phyloP scores from a whole-genome alignment of 176 grass and related monocot genomes.

The Otatea glauca region DNA sequence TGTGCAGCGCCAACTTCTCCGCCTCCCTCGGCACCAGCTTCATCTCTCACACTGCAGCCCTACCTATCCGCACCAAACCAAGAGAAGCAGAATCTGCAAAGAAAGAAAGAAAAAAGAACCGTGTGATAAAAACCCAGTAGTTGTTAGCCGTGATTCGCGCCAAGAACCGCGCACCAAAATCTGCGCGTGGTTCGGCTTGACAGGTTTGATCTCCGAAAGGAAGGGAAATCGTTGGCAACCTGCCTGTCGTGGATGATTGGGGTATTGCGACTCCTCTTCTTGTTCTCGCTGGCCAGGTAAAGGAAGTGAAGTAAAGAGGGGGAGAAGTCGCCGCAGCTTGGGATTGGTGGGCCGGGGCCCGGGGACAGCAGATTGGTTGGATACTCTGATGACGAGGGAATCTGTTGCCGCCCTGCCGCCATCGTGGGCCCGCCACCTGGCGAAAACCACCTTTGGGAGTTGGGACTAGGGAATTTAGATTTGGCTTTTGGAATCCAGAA shows the following conservation, averaged over 20 bases:
- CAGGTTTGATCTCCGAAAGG: neutral
- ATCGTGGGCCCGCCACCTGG: too few relatives aligned
- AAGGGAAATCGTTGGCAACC: neutral
- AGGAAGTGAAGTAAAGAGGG: neutral
- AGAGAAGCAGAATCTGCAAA: neutral
- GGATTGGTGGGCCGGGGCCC: neutral
- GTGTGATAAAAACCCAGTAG: neutral
- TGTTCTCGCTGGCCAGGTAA: neutral
- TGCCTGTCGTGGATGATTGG: neutral
- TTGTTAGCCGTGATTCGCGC: neutral
- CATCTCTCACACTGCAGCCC: constrained; percentile 45
- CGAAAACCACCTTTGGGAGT: too few relatives aligned
- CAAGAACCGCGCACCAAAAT: neutral
- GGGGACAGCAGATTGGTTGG: neutral
- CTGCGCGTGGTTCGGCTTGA: neutral
- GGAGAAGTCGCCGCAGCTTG: neutral
- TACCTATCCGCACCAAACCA: too few relatives aligned
- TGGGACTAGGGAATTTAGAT: too few relatives aligned
- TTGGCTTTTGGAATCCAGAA: too few relatives aligned
- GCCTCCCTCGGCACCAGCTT: constrained; percentile 77
- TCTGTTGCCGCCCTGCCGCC: neutral
- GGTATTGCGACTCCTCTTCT: neutral
- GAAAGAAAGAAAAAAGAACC: neutral
- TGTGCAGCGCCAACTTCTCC: constrained; percentile 83
- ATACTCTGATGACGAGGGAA: neutral